Conservation (phyloP, 495 filamentous ascomycete genomes). For the Neohortaea acidophila region DNA sequence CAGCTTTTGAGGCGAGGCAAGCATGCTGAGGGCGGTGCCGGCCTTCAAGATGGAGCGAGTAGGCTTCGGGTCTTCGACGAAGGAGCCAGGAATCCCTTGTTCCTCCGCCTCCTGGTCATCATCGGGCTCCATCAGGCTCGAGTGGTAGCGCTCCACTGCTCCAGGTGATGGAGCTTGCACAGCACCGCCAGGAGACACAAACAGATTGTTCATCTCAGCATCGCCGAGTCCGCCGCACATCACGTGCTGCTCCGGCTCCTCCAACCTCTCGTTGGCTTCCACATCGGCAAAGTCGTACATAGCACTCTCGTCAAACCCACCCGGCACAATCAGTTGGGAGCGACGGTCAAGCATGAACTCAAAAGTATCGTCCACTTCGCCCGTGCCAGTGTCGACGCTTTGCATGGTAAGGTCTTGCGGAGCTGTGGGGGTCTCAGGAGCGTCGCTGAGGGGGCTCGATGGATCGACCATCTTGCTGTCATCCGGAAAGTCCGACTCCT, state of each 20-base stretch:
- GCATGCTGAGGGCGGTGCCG: slow-evolving; percentile 4
- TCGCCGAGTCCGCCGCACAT: slow-evolving; percentile 4
- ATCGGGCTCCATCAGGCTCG: slow-evolving; percentile 81
- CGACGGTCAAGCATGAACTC: slow-evolving; percentile 13
- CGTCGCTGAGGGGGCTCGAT: slow-evolving; percentile 12
- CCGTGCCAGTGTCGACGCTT: slow-evolving; percentile 5
- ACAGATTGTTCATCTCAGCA: slow-evolving; percentile 1
- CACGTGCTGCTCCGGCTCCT: slow-evolving; percentile 4
- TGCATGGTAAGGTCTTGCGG: slow-evolving; percentile 12
- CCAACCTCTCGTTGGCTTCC: slow-evolving; percentile 7
- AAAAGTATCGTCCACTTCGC: slow-evolving; percentile 16
- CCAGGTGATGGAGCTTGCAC: slow-evolving; percentile 14
- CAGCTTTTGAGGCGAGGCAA: slow-evolving; percentile 27
- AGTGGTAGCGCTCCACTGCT: slow-evolving; percentile 25
- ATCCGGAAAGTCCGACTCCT: slow-evolving; percentile 36
- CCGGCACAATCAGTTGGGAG: slow-evolving; percentile 9
- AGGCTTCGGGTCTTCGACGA: slow-evolving; percentile 48
- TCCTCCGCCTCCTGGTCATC: slow-evolving; percentile 36
- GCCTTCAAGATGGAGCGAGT: slow-evolving; percentile 36
- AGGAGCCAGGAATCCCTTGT: slow-evolving; percentile 64
- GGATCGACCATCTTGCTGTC: slow-evolving; percentile 31
- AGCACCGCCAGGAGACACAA: slow-evolving; percentile 8
- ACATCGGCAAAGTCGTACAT: slow-evolving; percentile 9
- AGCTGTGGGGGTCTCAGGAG: slow-evolving; percentile 7
- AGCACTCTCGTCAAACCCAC: slow-evolving; percentile 8